Percentiles rank a stretch among this genome's conserved stretches.
phyloP scores from a whole-genome alignment of 768 basidiomycete genomes.

The Termitomyces titanicus region DNA sequence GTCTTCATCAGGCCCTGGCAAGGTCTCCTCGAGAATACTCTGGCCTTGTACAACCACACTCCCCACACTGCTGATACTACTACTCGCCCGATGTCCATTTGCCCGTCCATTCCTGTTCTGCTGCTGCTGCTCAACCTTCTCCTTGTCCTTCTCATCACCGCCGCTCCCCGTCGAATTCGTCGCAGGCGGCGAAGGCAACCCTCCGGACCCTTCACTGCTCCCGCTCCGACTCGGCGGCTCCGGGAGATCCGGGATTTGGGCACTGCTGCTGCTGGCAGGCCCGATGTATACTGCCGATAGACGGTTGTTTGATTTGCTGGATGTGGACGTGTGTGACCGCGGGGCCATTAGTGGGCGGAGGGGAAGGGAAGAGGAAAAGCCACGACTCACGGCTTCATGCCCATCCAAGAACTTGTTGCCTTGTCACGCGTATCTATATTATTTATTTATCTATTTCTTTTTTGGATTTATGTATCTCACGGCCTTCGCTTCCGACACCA shows the following conservation, averaged over 20 bases:
- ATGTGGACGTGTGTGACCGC: constrained; percentile 22
- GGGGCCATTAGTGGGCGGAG: constrained; percentile 39
- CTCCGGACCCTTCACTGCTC: constrained; percentile 25
- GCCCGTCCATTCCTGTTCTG: neutral
- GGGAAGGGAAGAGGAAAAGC: no score
- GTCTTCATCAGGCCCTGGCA: constrained; percentile 65
- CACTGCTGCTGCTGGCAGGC: constrained; percentile 22
- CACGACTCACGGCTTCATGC: no score
- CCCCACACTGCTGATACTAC: constrained; percentile 13
- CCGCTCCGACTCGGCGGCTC: constrained; percentile 64
- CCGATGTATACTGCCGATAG: constrained; percentile 43
- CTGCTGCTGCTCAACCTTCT: neutral
- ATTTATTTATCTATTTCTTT: no score
- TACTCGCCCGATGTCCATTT: neutral
- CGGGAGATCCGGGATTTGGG: constrained; percentile 62
- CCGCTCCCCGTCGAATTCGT: constrained; percentile 81
- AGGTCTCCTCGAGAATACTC: constrained; percentile 51
- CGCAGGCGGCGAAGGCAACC: constrained; percentile 79
- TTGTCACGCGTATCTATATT: no score
- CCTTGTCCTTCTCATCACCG: constrained; percentile 13
- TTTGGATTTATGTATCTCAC: no score
- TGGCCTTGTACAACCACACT: constrained; percentile 5
- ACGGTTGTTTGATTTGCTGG: constrained; percentile 29
- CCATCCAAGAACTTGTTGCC: no score
- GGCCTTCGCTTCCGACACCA: no score